Conservation (phyloP, 1,139 yeast genomes). For the Magnusiomyces fungicola region DNA sequence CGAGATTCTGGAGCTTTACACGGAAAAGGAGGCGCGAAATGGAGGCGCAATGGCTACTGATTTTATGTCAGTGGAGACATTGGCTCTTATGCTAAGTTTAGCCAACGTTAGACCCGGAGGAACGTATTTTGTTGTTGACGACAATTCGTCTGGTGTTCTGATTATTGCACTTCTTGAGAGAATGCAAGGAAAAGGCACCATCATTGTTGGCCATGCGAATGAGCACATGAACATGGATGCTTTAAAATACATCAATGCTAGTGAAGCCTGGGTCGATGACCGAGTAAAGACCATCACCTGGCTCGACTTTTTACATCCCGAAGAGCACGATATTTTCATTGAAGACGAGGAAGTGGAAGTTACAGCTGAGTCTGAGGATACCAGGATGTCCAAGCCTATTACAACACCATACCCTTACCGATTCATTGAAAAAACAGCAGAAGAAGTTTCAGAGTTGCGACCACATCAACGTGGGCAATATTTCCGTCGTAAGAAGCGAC, state of each 20-base stretch:
- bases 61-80: slow-evolving; percentile 76
- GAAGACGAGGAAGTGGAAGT: slow-evolving; percentile 38
- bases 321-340: slow-evolving; percentile 46
- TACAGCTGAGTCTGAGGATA: not conserved
- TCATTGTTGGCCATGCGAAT: slow-evolving; percentile 78
- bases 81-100: slow-evolving; percentile 67
- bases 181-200: slow-evolving; percentile 75
- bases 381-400: not conserved
- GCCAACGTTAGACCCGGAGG: slow-evolving; percentile 90
- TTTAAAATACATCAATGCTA: slow-evolving; percentile 51
- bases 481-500: slow-evolving; percentile 54
- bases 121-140: slow-evolving; percentile 78
- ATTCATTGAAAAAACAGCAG: slow-evolving; percentile 37
- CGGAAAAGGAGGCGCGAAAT: slow-evolving; percentile 54
- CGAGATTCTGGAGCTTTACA: slow-evolving; percentile 64
- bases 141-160: slow-evolving; percentile 71
- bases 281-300: slow-evolving; percentile 68
- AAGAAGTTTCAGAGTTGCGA: slow-evolving; percentile 49
- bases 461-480: slow-evolving; percentile 60
- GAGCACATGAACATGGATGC: slow-evolving; percentile 83
- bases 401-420: slow-evolving; percentile 29
- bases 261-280: slow-evolving; percentile 44
- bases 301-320: slow-evolving; percentile 77
- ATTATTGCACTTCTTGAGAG: slow-evolving; percentile 82
- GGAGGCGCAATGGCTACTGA: slow-evolving; percentile 44